A percentile compares a stretch with the other conserved stretches of the same genome.
Conservation (phyloP, 2,329 filamentous ascomycete genomes). For the Arthrobotrys musiformis region DNA sequence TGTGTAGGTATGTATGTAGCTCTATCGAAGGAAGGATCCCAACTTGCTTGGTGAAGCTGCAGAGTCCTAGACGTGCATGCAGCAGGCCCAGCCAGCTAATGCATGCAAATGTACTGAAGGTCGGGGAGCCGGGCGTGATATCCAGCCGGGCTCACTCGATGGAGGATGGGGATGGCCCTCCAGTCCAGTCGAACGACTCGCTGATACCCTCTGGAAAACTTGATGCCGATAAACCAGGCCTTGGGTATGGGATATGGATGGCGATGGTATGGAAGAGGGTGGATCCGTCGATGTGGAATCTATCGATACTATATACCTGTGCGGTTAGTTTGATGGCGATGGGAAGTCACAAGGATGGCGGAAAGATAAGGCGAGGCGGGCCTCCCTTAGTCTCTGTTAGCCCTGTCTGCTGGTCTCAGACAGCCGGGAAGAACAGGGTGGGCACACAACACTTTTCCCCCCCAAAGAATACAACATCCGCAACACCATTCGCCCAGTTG, state of each 20-base stretch:
- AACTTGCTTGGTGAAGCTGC: conserved; percentile 21
- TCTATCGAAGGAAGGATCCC: conserved; percentile 3
- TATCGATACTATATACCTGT: too few species aligned
- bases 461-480: not conserved
- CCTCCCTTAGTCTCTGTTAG: conserved; percentile 11
- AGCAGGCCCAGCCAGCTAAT: conserved; percentile 53
- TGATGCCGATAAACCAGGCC: conserved; percentile 21
- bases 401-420: not conserved
- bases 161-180: conserved; percentile 41
- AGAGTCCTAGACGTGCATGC: conserved; percentile 50
- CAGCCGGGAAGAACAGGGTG: not conserved
- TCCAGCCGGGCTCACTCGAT: conserved; percentile 41
- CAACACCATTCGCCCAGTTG: not conserved
- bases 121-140: conserved; percentile 31
- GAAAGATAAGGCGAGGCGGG: conserved; percentile 48
- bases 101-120: conserved; percentile 43
- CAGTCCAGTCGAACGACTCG: not conserved
- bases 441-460: not conserved
- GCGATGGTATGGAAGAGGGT: conserved; percentile 6
- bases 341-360: conserved; percentile 17
- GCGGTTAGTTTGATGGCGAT: conserved; percentile 39
- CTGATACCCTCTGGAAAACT: conserved; percentile 20
- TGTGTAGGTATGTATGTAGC: conserved; percentile 1
- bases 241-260: not conserved
- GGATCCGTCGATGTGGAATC: not conserved